These are phyloP conservation scores for Entamoeba dispar DNA, from an alignment of 208 protist species.

Conservation along the genomic window DNA sequence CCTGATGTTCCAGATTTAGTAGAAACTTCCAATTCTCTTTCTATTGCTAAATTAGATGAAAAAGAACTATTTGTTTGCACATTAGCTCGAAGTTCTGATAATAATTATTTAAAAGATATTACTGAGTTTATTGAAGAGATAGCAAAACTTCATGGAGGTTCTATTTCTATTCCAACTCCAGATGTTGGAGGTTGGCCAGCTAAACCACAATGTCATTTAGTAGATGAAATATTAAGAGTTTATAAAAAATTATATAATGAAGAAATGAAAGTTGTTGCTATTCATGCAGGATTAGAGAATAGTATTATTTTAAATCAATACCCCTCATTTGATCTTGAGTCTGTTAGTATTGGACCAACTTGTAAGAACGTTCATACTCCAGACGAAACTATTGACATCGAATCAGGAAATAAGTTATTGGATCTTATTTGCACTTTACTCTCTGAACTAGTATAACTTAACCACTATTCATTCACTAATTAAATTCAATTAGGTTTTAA, in stretches of 20 bases:
- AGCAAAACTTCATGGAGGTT: background rate
- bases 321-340: background rate
- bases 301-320: background rate
- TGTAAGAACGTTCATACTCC: background rate
- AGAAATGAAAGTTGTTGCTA: background rate
- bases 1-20: conserved; percentile 14
- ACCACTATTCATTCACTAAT: background rate
- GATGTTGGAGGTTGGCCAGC: background rate
- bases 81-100: background rate
- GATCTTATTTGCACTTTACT: background rate
- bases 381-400: background rate
- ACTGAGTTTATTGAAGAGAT: background rate
- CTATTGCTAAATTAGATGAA: background rate
- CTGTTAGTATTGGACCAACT: background rate
- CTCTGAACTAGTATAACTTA: background rate
- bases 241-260: background rate
- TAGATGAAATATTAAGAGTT: background rate
- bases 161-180: background rate
- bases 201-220: too few species aligned
- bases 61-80: background rate
- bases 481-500: background rate
- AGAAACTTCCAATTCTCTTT: conserved; percentile 9
- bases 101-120: background rate
- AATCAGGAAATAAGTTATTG: background rate
- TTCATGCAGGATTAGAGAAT: background rate